These are phyloP conservation scores for Linnemannia elongata DNA, from an alignment of 192 early-diverging fungal species.

Conservation along the genomic window DNA sequence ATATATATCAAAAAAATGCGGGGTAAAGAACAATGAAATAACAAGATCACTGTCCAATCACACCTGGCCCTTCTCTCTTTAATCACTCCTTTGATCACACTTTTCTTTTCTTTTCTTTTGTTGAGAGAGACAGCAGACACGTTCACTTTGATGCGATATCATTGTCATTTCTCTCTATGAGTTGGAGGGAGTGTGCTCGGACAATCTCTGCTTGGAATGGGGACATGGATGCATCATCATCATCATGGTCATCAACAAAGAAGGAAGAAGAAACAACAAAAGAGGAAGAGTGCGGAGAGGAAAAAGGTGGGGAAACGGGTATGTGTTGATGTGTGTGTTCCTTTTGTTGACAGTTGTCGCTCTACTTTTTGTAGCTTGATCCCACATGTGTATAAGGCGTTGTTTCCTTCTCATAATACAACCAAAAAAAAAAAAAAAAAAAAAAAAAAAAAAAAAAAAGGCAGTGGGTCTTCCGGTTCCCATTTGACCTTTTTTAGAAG, in stretches of 20 bases:
- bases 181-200: too few species aligned
- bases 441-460: neutral
- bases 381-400: neutral
- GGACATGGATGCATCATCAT: neutral
- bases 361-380: neutral
- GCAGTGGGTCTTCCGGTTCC: neutral
- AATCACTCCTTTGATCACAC: neutral
- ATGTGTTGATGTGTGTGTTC: neutral
- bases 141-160: too few species aligned
- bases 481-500: constrained; percentile 10
- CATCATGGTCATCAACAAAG: neutral
- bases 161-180: too few species aligned
- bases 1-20: constrained; percentile 4
- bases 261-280: neutral
- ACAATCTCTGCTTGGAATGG: too few species aligned
- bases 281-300: neutral
- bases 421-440: neutral
- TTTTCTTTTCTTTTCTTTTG: too few species aligned
- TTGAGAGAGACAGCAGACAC: too few species aligned
- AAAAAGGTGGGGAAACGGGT: neutral
- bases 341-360: neutral
- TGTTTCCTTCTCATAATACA: too few species aligned
- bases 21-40: neutral
- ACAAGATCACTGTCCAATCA: constrained; percentile 6
- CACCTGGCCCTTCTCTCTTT: neutral